Base-by-base conservation (phyloP, 371 early-diverging fungal species). In the Apophysomyces sp. region DNA sequence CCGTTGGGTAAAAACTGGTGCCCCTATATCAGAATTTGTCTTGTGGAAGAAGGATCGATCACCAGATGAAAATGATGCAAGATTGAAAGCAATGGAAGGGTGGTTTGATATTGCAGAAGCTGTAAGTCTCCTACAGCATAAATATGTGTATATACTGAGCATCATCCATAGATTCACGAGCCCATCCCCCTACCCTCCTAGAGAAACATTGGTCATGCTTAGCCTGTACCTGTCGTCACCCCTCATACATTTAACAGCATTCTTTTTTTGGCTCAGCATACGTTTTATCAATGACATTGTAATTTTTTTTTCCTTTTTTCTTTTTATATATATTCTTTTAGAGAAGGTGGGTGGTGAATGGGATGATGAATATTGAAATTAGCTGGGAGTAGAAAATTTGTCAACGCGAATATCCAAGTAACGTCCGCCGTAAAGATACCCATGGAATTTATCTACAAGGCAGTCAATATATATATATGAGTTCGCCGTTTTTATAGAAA, bases 341-440 rank as follows among this genome's bases (percentile, higher is more conserved):
- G 61, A 60, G 30, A 24, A 49, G 4, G 6, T 18, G 11, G 24
- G 18, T 16, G 57, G 64, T 15, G 31, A 52, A 40, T 44, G 54
- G 15, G 52, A 61, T 9, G 30, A 61, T 13, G 58, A 65, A 60
- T n/a, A 44, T 21, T 44, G 49, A 56, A 21, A 32, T 56, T 56
- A 51, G 18, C 51, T 26, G 51, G 32, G n/a, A 18, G 63, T 59
- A 6, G 71, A 71, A 16, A 56, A 69, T 52, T 72, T 75, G 55
- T 81, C 82, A 9, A 81, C 37, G 51, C 75, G 75, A 58, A 85
- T 76, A 67, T 85, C 86, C 58, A 85, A 68, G 39, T 73, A 60
- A 36, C 86, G 79, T 0, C 86, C 86, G 32, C 86, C 86, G 65
- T 85, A 85, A 29, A 79, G 61, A 64, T 83, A 85, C 11, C 86